Percentiles rank a stretch among this genome's conserved stretches.
Conservation (phyloP, 2,329 filamentous ascomycete species). For the Penicillium sp. region DNA sequence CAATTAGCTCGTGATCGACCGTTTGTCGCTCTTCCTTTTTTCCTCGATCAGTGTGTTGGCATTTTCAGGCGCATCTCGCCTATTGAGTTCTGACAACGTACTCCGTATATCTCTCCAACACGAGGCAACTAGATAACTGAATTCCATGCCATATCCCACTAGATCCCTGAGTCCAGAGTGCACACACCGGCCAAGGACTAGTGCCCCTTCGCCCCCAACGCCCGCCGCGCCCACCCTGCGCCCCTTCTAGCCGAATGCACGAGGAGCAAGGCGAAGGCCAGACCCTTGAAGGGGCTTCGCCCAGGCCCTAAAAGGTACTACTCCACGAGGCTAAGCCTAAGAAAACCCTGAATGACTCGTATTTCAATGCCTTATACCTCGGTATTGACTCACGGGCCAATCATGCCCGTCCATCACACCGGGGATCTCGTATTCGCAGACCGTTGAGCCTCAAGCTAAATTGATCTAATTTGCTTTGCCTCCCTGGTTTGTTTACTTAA, state of each 20-base stretch:
- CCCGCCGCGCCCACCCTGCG: background rate
- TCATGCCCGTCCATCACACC: background rate
- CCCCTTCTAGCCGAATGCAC: background rate
- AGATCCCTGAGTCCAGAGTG: too few relatives aligned
- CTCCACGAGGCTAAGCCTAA: background rate
- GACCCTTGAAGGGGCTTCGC: background rate
- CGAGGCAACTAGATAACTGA: background rate
- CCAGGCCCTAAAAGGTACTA: background rate
- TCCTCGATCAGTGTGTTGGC: constrained; percentile 8
- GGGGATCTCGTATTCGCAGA: constrained; percentile 6
- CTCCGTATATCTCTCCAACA: background rate
- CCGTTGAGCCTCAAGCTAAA: constrained; percentile 1
- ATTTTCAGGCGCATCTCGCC: constrained; percentile 2
- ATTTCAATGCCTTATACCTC: background rate
- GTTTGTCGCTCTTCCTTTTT: background rate
- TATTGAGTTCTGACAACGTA: background rate
- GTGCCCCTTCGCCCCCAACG: background rate
- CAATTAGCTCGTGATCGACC: background rate
- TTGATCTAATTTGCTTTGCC: background rate
- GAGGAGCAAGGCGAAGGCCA: background rate
- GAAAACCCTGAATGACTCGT: background rate
- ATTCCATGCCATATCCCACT: too few relatives aligned
- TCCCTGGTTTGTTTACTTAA: background rate
- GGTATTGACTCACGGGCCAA: background rate
- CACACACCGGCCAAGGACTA: background rate